A percentile compares a stretch with the other conserved stretches of the same genome.
phyloP scores from a whole-genome alignment of 176 grass and related monocot species.

The Poa annua region DNA sequence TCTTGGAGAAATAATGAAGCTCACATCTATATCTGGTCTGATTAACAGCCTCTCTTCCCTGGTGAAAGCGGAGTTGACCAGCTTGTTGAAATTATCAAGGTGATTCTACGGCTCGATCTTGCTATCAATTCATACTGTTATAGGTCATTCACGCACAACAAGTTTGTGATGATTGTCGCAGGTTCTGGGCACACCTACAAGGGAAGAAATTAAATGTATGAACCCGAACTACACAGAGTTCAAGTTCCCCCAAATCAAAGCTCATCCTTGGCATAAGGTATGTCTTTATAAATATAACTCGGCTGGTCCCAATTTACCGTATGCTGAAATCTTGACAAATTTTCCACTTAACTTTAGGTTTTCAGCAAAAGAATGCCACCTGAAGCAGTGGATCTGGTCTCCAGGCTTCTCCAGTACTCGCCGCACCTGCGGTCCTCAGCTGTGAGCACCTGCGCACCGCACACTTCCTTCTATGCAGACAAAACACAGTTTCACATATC shows the following conservation, averaged over 20 bases:
- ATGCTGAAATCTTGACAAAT: slow-evolving; percentile 30
- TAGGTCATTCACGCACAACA: neutral
- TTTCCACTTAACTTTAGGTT: slow-evolving; percentile 50
- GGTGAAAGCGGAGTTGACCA: slow-evolving; percentile 82
- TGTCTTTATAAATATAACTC: neutral
- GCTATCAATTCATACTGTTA: neutral
- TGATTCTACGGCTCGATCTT: slow-evolving; percentile 33
- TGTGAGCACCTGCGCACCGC: slow-evolving; percentile 35
- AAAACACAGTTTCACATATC: neutral
- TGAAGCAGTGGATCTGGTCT: slow-evolving; percentile 74
- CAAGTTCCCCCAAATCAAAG: slow-evolving; percentile 92
- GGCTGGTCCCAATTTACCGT: neutral
- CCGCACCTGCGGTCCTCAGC: slow-evolving; percentile 69
- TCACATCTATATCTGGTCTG: slow-evolving; percentile 33
- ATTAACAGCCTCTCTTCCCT: slow-evolving; percentile 73
- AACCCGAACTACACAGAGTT: slow-evolving; percentile 90
- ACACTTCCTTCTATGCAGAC: neutral
- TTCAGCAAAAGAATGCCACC: slow-evolving; percentile 81
- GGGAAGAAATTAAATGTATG: slow-evolving; percentile 99
- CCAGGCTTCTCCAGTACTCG: slow-evolving; percentile 83
- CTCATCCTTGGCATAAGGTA: slow-evolving; percentile 96
- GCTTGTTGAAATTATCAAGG: slow-evolving; percentile 85
- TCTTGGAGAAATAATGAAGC: neutral
- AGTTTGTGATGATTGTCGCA: slow-evolving; percentile 29
- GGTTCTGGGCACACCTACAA: slow-evolving; percentile 91